Conservation (phyloP, 371 early-diverging fungal genomes). For the Nematocida major region DNA sequence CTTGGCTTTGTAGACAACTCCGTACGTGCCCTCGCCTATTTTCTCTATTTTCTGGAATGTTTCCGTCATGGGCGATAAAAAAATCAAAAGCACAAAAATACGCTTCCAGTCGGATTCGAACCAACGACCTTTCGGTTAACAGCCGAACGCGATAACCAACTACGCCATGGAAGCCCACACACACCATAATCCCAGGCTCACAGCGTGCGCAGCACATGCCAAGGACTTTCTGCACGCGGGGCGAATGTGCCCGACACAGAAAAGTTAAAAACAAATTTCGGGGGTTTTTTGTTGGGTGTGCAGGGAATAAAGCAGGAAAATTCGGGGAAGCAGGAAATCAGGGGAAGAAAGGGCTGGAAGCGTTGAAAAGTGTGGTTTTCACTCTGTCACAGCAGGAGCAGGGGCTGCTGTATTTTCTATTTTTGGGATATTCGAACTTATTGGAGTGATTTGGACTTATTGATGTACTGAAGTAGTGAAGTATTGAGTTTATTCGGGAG, state of each 20-base stretch:
- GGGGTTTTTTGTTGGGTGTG: too few species aligned
- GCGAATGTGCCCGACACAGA: too few species aligned
- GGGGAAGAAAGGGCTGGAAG: too few species aligned
- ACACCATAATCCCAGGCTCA: not conserved
- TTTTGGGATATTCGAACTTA: not conserved
- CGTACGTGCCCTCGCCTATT: slow-evolving; percentile 97
- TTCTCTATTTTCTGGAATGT: slow-evolving; percentile 75
- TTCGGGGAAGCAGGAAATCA: too few species aligned
- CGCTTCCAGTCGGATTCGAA: slow-evolving; percentile 70
- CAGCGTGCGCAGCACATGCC: not conserved
- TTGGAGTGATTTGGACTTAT: too few species aligned
- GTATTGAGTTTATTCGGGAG: too few species aligned
- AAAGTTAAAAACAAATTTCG: too few species aligned
- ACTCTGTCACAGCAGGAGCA: too few species aligned
- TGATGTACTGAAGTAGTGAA: too few species aligned
- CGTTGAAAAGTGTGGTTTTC: too few species aligned
- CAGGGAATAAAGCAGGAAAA: too few species aligned
- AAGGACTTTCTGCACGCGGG: not conserved
- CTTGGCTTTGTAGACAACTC: slow-evolving; percentile 95
- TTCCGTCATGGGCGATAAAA: slow-evolving; percentile 47
- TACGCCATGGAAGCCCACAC: slow-evolving; percentile 68
- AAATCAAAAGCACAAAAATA: slow-evolving; percentile 39
- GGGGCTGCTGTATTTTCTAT: too few species aligned
- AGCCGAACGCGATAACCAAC: slow-evolving; percentile 72
- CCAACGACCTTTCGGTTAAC: slow-evolving; percentile 71